A percentile compares a stretch with the other conserved stretches of the same genome.
phyloP scores from a whole-genome alignment of 2,329 filamentous ascomycete genomes.

The Pestalotiopsis fici region DNA sequence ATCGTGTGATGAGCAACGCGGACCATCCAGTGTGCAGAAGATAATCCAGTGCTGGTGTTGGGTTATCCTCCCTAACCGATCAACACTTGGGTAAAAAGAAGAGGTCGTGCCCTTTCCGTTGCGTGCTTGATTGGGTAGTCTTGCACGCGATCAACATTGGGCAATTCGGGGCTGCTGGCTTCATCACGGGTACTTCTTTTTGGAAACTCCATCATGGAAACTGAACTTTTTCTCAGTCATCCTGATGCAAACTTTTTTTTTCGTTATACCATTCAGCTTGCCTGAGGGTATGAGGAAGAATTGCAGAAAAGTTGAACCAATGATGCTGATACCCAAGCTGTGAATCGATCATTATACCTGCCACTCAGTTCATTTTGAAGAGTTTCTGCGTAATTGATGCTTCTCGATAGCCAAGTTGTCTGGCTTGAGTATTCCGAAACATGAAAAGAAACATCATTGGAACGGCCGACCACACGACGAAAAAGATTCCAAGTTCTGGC shows the following conservation, averaged over 20 bases:
- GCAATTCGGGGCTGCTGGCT: neutral
- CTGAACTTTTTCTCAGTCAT: neutral
- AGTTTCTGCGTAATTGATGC: no score
- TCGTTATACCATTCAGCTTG: neutral
- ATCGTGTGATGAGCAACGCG: neutral
- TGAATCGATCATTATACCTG: no score
- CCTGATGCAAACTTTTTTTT: neutral
- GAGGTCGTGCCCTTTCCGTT: neutral
- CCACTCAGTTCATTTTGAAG: no score
- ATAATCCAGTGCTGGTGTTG: neutral
- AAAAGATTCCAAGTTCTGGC: no score
- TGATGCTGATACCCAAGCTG: no score
- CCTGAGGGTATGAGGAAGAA: neutral
- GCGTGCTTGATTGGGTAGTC: neutral
- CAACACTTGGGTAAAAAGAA: neutral
- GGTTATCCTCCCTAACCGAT: neutral
- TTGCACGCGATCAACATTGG: neutral
- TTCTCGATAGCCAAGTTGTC: no score
- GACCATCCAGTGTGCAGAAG: neutral
- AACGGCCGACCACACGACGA: no score
- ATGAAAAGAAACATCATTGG: no score
- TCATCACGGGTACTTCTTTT: no score
- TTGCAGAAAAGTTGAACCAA: neutral
- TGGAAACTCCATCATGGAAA: neutral
- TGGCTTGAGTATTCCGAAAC: no score